Evolutionary conservation across 2,329 filamentous ascomycete species (phyloP).

Genomic region (Xylariaceae sp.): DNA sequence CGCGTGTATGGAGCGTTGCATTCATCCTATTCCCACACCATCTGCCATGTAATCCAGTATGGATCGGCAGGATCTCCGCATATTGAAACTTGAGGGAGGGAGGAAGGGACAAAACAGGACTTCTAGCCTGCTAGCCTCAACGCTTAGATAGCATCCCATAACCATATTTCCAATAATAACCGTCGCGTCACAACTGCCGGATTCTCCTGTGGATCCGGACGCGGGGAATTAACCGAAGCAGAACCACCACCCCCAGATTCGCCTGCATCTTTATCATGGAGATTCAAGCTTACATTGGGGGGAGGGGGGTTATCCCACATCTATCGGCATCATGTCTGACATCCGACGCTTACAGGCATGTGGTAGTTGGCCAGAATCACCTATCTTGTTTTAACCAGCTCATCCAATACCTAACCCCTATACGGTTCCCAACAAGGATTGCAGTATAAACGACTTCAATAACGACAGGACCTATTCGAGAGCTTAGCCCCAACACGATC

Average conservation of each 20-base stretch:
- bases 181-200: conserved; percentile 20
- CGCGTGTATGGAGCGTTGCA: conserved; percentile 9
- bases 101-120: neutral
- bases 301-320: conserved; percentile 9
- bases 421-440: no score
- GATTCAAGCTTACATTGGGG: conserved; percentile 2
- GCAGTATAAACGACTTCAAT: neutral
- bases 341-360: neutral
- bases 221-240: conserved; percentile 15
- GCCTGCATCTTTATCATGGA: conserved; percentile 5
- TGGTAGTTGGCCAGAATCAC: neutral
- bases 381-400: no score
- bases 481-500: neutral
- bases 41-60: conserved; percentile 10
- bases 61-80: conserved; percentile 16
- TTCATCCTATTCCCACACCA: conserved; percentile 4
- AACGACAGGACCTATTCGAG: neutral
- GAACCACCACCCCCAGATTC: neutral
- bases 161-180: neutral
- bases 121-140: no score
- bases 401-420: no score
- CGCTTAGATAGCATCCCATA: neutral
- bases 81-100: conserved; percentile 15
- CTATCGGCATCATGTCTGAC: neutral
- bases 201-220: conserved; percentile 1